Conservation (phyloP, 208 protist species). For the Trypanosoma congolense region DNA sequence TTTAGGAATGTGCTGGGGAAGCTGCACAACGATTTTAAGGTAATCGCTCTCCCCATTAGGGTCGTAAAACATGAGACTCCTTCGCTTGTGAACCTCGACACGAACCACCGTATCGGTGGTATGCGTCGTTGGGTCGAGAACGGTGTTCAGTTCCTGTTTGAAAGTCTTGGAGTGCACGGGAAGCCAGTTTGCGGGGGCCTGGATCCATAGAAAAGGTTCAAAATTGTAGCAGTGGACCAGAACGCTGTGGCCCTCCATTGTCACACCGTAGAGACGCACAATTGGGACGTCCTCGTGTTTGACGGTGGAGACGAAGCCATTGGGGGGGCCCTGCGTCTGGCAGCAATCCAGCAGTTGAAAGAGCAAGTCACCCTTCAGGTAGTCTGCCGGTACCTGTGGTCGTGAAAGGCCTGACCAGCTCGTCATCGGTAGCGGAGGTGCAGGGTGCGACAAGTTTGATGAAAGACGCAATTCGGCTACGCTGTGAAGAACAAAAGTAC, state of each 20-base stretch:
- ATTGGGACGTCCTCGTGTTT: constrained; percentile 77
- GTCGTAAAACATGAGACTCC: constrained; percentile 80
- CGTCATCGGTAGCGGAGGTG: constrained; percentile 1
- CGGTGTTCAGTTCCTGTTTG: constrained; percentile 66
- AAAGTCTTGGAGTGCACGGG: constrained; percentile 69
- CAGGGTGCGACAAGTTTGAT: too few relatives aligned
- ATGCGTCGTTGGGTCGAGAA: constrained; percentile 57
- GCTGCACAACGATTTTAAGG: constrained; percentile 84
- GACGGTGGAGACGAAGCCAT: constrained; percentile 61
- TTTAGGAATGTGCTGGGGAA: constrained; percentile 89
- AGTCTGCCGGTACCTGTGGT: constrained; percentile 21
- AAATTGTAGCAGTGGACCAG: constrained; percentile 94
- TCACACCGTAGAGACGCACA: constrained; percentile 92
- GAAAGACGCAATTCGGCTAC: too few relatives aligned
- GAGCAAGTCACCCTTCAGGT: constrained; percentile 55
- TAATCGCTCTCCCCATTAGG: constrained; percentile 44
- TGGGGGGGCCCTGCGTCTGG: constrained; percentile 71
- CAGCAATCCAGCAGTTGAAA: constrained; percentile 87
- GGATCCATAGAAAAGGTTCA: constrained; percentile 95
- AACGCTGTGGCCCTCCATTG: constrained; percentile 87
- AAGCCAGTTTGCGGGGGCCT: constrained; percentile 75
- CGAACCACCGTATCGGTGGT: constrained; percentile 68
- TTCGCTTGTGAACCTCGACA: constrained; percentile 68
- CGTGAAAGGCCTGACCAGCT: constrained; percentile 38
- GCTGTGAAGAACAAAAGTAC: too few relatives aligned